A percentile compares a stretch with the other conserved stretches of the same genome.
Evolutionary conservation across 192 early-diverging fungal species (phyloP).

Genomic region (Entophlyctis luteolus): DNA sequence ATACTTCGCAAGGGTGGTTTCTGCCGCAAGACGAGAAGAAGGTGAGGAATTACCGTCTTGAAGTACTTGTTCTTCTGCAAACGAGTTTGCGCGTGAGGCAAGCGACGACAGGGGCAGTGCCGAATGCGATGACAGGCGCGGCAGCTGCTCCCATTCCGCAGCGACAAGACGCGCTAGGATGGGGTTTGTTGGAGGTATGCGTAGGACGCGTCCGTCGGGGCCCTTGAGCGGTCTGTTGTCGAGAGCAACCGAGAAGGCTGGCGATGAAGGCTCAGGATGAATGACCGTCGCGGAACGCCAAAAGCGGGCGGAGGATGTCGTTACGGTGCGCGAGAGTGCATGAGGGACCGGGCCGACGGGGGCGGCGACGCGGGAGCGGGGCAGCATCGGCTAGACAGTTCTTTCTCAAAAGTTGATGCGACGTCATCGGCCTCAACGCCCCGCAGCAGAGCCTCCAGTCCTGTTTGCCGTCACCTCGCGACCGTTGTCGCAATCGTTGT

Average conservation of each 20-base stretch:
- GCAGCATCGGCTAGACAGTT: too few relatives aligned
- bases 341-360: too few relatives aligned
- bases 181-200: slow-evolving; percentile 52
- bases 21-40: slow-evolving; percentile 30
- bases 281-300: too few relatives aligned
- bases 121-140: slow-evolving; percentile 70
- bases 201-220: slow-evolving; percentile 68
- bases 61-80: not conserved
- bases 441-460: too few relatives aligned
- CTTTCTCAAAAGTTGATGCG: too few relatives aligned
- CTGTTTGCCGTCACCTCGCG: too few relatives aligned
- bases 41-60: not conserved
- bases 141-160: slow-evolving; percentile 92
- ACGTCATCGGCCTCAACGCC: too few relatives aligned
- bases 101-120: slow-evolving; percentile 74
- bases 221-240: slow-evolving; percentile 82
- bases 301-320: too few relatives aligned
- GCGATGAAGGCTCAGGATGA: not conserved
- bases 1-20: slow-evolving; percentile 70
- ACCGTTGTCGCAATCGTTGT: too few relatives aligned
- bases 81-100: not conserved
- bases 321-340: too few relatives aligned
- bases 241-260: slow-evolving; percentile 28
- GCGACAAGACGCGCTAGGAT: slow-evolving; percentile 79
- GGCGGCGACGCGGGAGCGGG: too few relatives aligned